Evolutionary conservation across 225 moss, liverwort and hornwort species (phyloP), one percentile per base, ranked within the genome.

Genomic region (Marchantia paleacea): DNA sequence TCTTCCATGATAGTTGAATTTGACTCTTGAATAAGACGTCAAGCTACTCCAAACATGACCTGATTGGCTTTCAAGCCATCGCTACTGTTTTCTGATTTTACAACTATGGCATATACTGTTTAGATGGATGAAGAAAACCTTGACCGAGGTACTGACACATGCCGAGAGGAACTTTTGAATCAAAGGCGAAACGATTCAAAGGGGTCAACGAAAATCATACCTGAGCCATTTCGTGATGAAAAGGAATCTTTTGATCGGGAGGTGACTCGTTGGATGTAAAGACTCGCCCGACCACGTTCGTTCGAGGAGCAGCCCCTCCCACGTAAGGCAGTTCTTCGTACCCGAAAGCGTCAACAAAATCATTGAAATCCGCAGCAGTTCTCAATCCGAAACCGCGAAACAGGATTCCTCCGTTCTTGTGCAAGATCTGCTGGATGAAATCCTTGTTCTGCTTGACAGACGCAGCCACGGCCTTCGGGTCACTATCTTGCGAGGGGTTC

Each of bases 211-310:
- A 19, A 22, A 8, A 6, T 80, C n/a, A 26, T 18, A 79, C 97
- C 93, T 99, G 99, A 68, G 99, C 99, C 99, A 99, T 99, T 77
- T 99, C 99, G 75, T 99, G 99, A 80, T 99, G 99, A 66, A 99
- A 99, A 26, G 95, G 94, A 72, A 99, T 95, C 78, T 92, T 94
- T 68, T 94, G 95, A 84, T 99, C 99, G 10, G 99, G 95, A 19
- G 99, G 99, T 75, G 95, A 99, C 77, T 99, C 99, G 57, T 99
- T 99, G 0, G 99, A 94, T 30, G 99, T 99, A 81, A 95, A 99
- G 72, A 99, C 92, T 26, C 90, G 93, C 60, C 99, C 95, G 4
- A 99, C 89, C 29, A 99, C 95, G 81, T 91, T 99, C 72, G 94
- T 90, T 20, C 99, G 90, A 57, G 99, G 99, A 12, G 95, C 99